Base-by-base conservation (phyloP, 75 land plant species). In the Isoetes taiwanensis region DNA sequence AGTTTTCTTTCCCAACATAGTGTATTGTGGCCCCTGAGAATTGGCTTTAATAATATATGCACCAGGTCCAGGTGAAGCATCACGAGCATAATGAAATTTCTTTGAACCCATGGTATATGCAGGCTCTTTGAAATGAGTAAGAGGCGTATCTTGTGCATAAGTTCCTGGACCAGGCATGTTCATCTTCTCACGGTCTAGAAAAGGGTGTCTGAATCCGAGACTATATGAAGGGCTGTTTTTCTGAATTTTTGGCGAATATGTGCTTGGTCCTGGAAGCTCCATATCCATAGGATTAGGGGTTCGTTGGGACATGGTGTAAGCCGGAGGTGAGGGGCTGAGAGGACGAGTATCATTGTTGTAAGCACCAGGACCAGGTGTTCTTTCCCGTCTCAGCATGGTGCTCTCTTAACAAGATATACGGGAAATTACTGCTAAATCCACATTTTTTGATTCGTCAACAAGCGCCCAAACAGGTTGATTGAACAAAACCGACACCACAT, bases 341-440 rank as follows among this genome's bases (percentile, higher is more conserved):
- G 63, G 54, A 11, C 63, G 56, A 1, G 46, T 34, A 20, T 41
- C 43, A 8, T n/a, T 2, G 24, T 61, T 61, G 63, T 61, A 61
- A 2, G 63, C 63, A 19, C 63, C 63, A 31, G 63, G 63, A 10
- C 63, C 63, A 1, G 63, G 63, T 4, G 63, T 61, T 21, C 52
- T 61, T 21, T 61, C 63, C 23, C 43, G 11, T 2, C 46, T 50
- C 50, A 61, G 41, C 60, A n/a, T n/a, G n/a, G n/a, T n/a, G n/a
- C n/a, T n/a, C n/a, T n/a, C n/a, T n/a, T n/a, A n/a, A n/a, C n/a
- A n/a, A n/a, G n/a, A n/a, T n/a, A n/a, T n/a, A n/a, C n/a, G n/a
- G n/a, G n/a, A n/a, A n/a, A n/a, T n/a, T n/a, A n/a, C n/a, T n/a
- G n/a, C n/a, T n/a, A n/a, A n/a, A n/a, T n/a, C n/a, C n/a, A n/a